These are phyloP conservation scores for Zygosaccharomyces sapae DNA, from an alignment of 1,139 yeast genomes.

Conservation along the genomic window DNA sequence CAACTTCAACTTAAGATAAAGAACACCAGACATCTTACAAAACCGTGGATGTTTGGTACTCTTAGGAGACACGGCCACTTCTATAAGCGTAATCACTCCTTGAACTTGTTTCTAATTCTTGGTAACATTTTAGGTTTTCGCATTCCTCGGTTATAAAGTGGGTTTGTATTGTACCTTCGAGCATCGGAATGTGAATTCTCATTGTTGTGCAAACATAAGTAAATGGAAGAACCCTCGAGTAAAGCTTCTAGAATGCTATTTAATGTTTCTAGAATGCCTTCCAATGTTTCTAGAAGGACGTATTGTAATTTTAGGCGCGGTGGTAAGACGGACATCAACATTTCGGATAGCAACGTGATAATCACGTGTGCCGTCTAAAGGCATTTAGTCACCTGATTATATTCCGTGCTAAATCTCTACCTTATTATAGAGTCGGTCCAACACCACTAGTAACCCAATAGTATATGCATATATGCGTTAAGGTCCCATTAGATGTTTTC, in stretches of 20 bases:
- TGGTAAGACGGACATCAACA: not conserved
- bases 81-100: too few relatives aligned
- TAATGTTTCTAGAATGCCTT: too few relatives aligned
- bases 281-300: too few relatives aligned
- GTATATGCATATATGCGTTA: not conserved
- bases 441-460: not conserved
- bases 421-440: not conserved
- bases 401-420: not conserved
- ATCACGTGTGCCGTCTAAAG: not conserved
- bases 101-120: too few relatives aligned
- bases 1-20: too few relatives aligned
- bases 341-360: not conserved
- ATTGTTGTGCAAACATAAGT: too few relatives aligned
- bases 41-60: too few relatives aligned
- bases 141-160: not conserved
- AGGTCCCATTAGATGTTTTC: slow-evolving; percentile 40
- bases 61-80: too few relatives aligned
- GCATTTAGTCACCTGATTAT: not conserved
- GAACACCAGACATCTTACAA: too few relatives aligned
- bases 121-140: not conserved
- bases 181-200: not conserved
- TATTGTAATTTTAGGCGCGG: too few relatives aligned
- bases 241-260: too few relatives aligned
- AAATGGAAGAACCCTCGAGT: too few relatives aligned
- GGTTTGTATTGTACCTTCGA: not conserved